These are phyloP conservation scores for Pythium rhizo-oryzae DNA, from an alignment of 352 stramenopile species.

Conservation along the genomic window DNA sequence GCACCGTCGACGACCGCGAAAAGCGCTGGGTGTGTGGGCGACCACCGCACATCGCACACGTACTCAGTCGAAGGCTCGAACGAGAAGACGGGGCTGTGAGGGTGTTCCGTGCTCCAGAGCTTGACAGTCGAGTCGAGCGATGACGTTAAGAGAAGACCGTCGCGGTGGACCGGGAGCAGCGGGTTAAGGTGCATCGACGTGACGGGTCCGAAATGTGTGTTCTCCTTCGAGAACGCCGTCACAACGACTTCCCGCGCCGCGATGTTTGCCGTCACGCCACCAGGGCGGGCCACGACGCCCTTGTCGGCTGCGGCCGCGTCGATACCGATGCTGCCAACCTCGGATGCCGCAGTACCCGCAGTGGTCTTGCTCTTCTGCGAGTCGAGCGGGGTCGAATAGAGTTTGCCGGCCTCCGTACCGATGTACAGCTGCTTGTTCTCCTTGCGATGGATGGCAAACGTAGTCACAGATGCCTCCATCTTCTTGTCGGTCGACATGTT, in stretches of 20 bases:
- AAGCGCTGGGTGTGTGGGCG: constrained; percentile 70
- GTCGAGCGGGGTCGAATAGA: constrained; percentile 79
- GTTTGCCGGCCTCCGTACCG: constrained; percentile 78
- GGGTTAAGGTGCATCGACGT: constrained; percentile 88
- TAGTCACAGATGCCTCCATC: constrained; percentile 84
- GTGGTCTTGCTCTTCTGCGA: constrained; percentile 70
- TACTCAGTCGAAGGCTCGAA: constrained; percentile 90
- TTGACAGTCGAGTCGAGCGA: constrained; percentile 90
- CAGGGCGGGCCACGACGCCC: constrained; percentile 29
- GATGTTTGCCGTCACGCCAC: constrained; percentile 14
- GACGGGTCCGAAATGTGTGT: constrained; percentile 81
- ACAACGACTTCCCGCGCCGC: constrained; percentile 71
- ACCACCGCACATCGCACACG: constrained; percentile 89
- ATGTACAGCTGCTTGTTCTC: constrained; percentile 87
- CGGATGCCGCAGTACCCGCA: constrained; percentile 9
- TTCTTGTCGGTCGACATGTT: constrained; percentile 78
- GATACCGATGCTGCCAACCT: constrained; percentile 21
- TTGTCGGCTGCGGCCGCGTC: constrained; percentile 36
- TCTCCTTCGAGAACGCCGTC: constrained; percentile 56
- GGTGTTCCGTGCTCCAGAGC: constrained; percentile 83
- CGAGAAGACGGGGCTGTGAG: constrained; percentile 66
- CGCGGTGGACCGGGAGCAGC: constrained; percentile 64
- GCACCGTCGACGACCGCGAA: constrained; percentile 85
- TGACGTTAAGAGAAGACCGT: constrained; percentile 79
- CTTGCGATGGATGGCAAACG: constrained; percentile 80